Conservation (phyloP, 2,329 filamentous ascomycete species). For the Chaetomiaceae sp. region DNA sequence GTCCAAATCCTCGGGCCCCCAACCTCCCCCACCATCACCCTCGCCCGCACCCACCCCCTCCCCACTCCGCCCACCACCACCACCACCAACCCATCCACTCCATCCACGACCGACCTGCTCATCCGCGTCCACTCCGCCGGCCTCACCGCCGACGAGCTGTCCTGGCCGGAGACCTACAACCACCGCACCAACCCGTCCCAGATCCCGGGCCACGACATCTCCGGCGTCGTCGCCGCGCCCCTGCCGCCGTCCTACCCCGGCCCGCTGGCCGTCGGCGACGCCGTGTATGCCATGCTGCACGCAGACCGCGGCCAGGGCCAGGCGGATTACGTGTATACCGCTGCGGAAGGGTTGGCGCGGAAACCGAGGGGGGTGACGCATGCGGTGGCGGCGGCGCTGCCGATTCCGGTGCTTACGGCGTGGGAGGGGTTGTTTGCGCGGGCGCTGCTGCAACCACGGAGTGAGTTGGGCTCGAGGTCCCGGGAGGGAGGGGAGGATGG, state of each 20-base stretch:
- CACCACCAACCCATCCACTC: no score
- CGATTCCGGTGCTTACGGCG: constrained; percentile 29
- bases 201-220: constrained; percentile 33
- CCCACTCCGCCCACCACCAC: constrained; percentile 17
- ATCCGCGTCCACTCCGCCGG: constrained; percentile 30
- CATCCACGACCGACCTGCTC: constrained; percentile 25
- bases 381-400: constrained; percentile 27
- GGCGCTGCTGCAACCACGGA: constrained; percentile 5
- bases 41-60: constrained; percentile 8
- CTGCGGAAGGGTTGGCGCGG: constrained; percentile 14
- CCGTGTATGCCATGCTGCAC: constrained; percentile 27
- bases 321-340: constrained; percentile 27
- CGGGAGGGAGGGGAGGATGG: no score
- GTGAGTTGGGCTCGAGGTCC: not conserved
- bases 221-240: constrained; percentile 27
- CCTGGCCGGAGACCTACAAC: constrained; percentile 32
- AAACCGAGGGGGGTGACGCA: constrained; percentile 24
- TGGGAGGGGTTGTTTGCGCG: constrained; percentile 26
- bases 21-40: not conserved
- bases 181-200: constrained; percentile 16
- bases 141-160: constrained; percentile 31
- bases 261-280: constrained; percentile 1
- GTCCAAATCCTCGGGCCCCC: constrained; percentile 27
- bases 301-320: constrained; percentile 22
- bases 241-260: constrained; percentile 25